A percentile compares a stretch with the other conserved stretches of the same genome.
These are phyloP conservation scores for Solanum sitiens DNA, from an alignment of 257 asterid species.

Conservation along the genomic window DNA sequence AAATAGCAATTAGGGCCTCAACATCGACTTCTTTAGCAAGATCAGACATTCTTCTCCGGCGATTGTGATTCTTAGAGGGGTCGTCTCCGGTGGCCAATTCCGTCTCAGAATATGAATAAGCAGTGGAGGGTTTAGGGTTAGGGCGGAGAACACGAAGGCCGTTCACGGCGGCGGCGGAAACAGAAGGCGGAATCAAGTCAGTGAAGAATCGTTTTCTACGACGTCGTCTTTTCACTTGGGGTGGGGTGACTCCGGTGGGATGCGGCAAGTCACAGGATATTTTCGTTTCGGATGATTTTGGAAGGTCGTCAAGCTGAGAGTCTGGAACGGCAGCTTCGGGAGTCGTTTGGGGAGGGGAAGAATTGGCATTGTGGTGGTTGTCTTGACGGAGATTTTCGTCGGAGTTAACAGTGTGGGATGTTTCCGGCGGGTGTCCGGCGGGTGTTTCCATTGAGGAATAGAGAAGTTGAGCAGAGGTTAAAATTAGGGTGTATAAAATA, in stretches of 20 bases:
- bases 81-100: constrained; percentile 22
- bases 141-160: constrained; percentile 82
- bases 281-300: background rate
- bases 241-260: constrained; percentile 21
- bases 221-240: constrained; percentile 61
- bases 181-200: constrained; percentile 60
- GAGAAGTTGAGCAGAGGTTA: background rate
- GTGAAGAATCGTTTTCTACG: constrained; percentile 88
- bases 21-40: constrained; percentile 78
- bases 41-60: constrained; percentile 45
- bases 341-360: constrained; percentile 5
- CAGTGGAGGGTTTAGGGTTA: constrained; percentile 50
- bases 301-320: background rate
- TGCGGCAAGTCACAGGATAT: constrained; percentile 15
- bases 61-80: constrained; percentile 32
- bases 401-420: constrained; percentile 3
- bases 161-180: constrained; percentile 41
- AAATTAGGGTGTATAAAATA: background rate
- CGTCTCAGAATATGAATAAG: constrained; percentile 20
- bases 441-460: constrained; percentile 31
- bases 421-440: constrained; percentile 22
- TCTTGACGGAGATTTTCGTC: constrained; percentile 2
- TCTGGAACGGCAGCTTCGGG: constrained; percentile 8
- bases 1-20: constrained; percentile 85
- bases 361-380: background rate